Evolutionary conservation across 345 rosid genomes (phyloP).

Genomic region (Cardiospermum halicacabum): DNA sequence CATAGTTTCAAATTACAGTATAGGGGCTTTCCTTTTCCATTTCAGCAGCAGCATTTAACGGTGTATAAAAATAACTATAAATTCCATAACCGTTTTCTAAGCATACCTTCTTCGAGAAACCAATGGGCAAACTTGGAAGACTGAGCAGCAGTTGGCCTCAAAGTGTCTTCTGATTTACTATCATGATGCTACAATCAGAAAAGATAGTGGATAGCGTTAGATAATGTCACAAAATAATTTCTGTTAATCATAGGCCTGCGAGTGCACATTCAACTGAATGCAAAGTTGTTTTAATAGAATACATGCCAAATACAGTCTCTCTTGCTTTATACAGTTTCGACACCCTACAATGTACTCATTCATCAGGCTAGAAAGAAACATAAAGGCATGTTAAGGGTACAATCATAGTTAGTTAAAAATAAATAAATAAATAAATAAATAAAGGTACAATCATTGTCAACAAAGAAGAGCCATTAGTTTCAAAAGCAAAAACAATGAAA

Average conservation of each 20-base stretch:
- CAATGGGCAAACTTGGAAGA: conserved; percentile 89
- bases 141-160: conserved; percentile 36
- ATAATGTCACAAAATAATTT: conserved; percentile 8
- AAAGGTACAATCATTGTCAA: neutral
- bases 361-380: neutral
- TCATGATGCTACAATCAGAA: conserved; percentile 41
- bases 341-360: neutral
- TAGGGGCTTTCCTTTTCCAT: neutral
- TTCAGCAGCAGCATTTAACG: neutral
- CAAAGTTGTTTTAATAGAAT: neutral
- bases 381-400: neutral
- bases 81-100: conserved; percentile 7
- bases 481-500: neutral
- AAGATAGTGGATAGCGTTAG: conserved; percentile 17
- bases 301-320: neutral
- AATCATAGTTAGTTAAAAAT: too few species aligned
- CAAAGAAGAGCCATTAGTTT: too few species aligned
- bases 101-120: conserved; percentile 84
- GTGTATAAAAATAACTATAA: neutral
- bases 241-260: neutral
- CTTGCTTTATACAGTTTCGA: too few species aligned
- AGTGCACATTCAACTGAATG: neutral
- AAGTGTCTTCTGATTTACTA: conserved; percentile 40
- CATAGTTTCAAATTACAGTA: neutral
- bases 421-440: too few species aligned